Conservation (phyloP, 805 yeast genomes). For the Candida xyloterini region DNA sequence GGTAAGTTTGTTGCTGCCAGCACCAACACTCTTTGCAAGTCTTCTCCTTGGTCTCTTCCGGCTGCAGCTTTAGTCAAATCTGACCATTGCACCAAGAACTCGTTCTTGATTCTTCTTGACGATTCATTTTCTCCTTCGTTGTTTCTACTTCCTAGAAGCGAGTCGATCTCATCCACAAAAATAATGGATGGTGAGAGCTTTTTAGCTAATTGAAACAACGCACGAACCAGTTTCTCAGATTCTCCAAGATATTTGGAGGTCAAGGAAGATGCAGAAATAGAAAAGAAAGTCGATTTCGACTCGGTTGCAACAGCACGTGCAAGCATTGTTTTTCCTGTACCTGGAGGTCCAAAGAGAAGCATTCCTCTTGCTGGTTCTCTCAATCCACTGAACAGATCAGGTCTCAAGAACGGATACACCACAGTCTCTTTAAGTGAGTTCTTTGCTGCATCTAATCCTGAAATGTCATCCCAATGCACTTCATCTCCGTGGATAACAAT, state of each 20-base stretch:
- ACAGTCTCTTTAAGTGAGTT: constrained; percentile 89
- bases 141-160: constrained; percentile 73
- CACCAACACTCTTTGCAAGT: constrained; percentile 71
- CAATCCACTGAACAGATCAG: constrained; percentile 85
- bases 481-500: constrained; percentile 88
- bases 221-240: constrained; percentile 88
- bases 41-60: constrained; percentile 54
- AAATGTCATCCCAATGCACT: constrained; percentile 93
- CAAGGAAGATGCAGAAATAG: constrained; percentile 85
- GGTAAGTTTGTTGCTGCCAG: constrained; percentile 95
- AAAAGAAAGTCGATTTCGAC: constrained; percentile 87
- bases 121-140: constrained; percentile 78
- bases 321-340: constrained; percentile 98
- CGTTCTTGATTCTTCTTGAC: constrained; percentile 85
- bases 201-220: constrained; percentile 79
- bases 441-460: constrained; percentile 88
- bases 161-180: constrained; percentile 94
- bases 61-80: constrained; percentile 86
- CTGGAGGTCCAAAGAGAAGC: constrained; percentile 96
- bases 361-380: constrained; percentile 97
- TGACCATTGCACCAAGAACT: constrained; percentile 93
- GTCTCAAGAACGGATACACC: constrained; percentile 91
- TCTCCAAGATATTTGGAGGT: constrained; percentile 90
- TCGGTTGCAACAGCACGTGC: constrained; percentile 97
- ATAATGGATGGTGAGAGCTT: constrained; percentile 89